Base-by-base conservation (phyloP, 1,284 basidiomycete species). In the Mrakiaceae sp. region DNA sequence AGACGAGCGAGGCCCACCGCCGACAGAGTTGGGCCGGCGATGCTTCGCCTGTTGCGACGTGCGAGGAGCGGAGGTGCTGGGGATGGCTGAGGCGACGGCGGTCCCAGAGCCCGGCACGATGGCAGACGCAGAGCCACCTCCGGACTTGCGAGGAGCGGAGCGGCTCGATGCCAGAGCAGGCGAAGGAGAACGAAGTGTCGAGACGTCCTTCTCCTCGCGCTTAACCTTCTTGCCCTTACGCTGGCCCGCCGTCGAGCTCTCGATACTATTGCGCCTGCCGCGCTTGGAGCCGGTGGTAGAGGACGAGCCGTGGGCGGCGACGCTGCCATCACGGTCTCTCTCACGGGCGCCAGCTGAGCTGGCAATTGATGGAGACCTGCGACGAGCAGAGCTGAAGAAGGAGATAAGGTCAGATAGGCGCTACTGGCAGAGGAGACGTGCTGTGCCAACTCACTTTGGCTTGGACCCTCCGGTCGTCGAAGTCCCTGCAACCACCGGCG, bases 201-300 rank as follows among this genome's bases (percentile, higher is more conserved):
- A 39, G 14, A 60, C 56, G 12, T 63, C 62, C 42, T 63, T 63
- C 56, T 12, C 5, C 55, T 57, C 55, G 4, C n/a, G 10, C 55
- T 62, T 62, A 16, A 52, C 60, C 60, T 66, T 66, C 54, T 66
- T 66, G 12, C 60, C 50, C 56, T 58, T 62, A n/a, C 55, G 55
- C 10, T 12, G 39, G 46, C 46, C 60, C 47, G 55, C 10, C 27
- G 46, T 48, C n/a, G 57, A 47, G 60, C 50, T 49, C 3, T 49
- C 60, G 47, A 43, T 40, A 9, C 54, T 53, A 27, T 10, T 47
- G 14, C 43, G 16, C 54, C 61, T 52, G 2, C 47, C 61, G 7
- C 61, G 61, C 54, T 63, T 43, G 39, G 59, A 52, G 2, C 49
- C 59, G 42, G 40, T 52, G 39, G 49, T 40, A 27, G 59, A 60